A percentile compares a stretch with the other conserved stretches of the same genome.
Evolutionary conservation across 2,329 filamentous ascomycete genomes (phyloP).

Genomic region (Ceratocystis variospora): DNA sequence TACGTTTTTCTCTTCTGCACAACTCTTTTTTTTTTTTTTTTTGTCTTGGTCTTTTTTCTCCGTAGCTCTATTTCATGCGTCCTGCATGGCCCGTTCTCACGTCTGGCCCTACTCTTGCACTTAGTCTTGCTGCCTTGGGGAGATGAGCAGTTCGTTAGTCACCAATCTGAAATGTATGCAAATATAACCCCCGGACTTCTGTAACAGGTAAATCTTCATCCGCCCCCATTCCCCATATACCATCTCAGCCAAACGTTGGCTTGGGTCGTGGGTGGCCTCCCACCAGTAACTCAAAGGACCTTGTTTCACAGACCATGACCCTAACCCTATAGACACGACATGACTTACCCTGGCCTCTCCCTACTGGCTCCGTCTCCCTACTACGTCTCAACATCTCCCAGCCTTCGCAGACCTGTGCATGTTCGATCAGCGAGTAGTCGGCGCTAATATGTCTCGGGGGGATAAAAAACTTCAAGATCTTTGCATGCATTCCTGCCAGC

Average conservation of each 20-base stretch:
- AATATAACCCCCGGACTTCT: not conserved
- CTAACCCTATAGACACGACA: not conserved
- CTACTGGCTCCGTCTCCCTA: not conserved
- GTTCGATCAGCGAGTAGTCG: too few relatives aligned
- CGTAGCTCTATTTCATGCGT: not conserved
- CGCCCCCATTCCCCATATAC: not conserved
- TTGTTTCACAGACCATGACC: not conserved
- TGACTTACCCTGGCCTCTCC: not conserved
- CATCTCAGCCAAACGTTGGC: not conserved
- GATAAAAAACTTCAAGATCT: not conserved
- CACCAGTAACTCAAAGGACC: not conserved
- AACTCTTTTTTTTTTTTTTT: not conserved
- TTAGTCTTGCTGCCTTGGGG: not conserved
- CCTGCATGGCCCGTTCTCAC: not conserved
- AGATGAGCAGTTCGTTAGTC: not conserved
- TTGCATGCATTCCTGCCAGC: not conserved
- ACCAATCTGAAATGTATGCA: not conserved
- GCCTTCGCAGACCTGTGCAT: not conserved
- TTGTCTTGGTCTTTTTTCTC: not conserved
- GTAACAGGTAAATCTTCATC: not conserved
- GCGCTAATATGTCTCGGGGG: not conserved
- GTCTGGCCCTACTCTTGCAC: not conserved
- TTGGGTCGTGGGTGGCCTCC: conserved; percentile 1
- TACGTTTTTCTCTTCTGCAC: not conserved
- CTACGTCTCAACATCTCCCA: not conserved